phyloP scores from a whole-genome alignment of 768 basidiomycete genomes.

The Clitopilus hobsonii region DNA sequence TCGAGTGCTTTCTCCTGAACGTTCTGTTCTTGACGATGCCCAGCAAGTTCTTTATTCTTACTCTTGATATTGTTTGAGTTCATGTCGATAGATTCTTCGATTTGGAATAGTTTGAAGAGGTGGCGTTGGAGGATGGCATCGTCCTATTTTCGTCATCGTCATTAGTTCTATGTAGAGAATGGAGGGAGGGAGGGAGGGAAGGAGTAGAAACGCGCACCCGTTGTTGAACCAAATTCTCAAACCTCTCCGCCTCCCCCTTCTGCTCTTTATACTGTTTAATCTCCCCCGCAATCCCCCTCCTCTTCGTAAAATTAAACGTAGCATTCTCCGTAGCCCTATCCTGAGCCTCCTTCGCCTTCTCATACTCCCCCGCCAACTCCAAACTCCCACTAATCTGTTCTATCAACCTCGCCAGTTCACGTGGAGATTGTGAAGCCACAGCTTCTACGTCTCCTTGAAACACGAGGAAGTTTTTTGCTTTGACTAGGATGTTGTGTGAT shows the following conservation, averaged over 20 bases:
- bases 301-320: slow-evolving; percentile 91
- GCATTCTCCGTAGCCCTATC: slow-evolving; percentile 92
- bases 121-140: slow-evolving; percentile 77
- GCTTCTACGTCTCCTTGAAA: slow-evolving; percentile 99
- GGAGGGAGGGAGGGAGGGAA: no score
- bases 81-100: slow-evolving; percentile 75
- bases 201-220: slow-evolving; percentile 41
- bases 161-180: not conserved
- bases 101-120: slow-evolving; percentile 86
- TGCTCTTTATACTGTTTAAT: slow-evolving; percentile 98
- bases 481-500: slow-evolving; percentile 92
- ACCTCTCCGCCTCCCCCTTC: slow-evolving; percentile 87
- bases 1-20: slow-evolving; percentile 69
- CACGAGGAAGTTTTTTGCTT: slow-evolving; percentile 98
- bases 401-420: slow-evolving; percentile 83
- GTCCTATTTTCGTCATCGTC: slow-evolving; percentile 46
- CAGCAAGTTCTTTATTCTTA: slow-evolving; percentile 68
- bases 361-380: slow-evolving; percentile 85
- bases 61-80: slow-evolving; percentile 66
- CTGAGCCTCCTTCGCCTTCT: slow-evolving; percentile 81
- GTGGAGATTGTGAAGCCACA: slow-evolving; percentile 90
- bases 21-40: slow-evolving; percentile 65
- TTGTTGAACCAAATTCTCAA: slow-evolving; percentile 72
- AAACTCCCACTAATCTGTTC: slow-evolving; percentile 95
- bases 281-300: slow-evolving; percentile 89